phyloP scores from a whole-genome alignment of 208 protist species.

The Giardia muris region DNA sequence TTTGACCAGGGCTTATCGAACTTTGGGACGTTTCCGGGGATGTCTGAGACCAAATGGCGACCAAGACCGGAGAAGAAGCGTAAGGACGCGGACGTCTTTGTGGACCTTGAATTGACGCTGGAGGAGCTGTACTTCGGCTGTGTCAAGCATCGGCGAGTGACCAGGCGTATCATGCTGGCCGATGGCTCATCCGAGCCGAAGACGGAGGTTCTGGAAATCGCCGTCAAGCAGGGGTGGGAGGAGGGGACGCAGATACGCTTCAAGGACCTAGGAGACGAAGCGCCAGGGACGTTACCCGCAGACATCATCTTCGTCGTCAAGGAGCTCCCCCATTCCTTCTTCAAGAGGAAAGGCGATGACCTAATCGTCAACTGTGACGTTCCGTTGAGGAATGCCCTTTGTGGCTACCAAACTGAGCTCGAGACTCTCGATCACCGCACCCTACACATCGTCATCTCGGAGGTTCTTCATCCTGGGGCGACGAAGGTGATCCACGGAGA shows the following conservation, averaged over 20 bases:
- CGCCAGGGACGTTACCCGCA: slow-evolving; percentile 15
- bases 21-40: neutral
- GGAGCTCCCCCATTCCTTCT: slow-evolving; percentile 32
- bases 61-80: neutral
- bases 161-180: slow-evolving; percentile 2
- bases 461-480: neutral
- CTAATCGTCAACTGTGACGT: slow-evolving; percentile 29
- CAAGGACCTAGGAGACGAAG: slow-evolving; percentile 37
- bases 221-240: slow-evolving; percentile 37
- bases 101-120: slow-evolving; percentile 24
- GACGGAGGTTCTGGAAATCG: slow-evolving; percentile 31
- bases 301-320: slow-evolving; percentile 40
- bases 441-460: slow-evolving; percentile 3
- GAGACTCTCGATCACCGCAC: slow-evolving; percentile 4
- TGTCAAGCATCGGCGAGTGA: slow-evolving; percentile 35
- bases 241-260: slow-evolving; percentile 36
- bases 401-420: slow-evolving; percentile 32
- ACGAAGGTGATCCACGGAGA: slow-evolving; percentile 11
- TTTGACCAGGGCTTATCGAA: slow-evolving; percentile 3
- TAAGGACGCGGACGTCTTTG: slow-evolving; percentile 22
- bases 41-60: slow-evolving; percentile 21
- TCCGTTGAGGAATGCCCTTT: slow-evolving; percentile 18
- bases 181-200: neutral
- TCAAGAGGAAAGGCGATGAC: slow-evolving; percentile 34
- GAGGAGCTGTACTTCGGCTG: slow-evolving; percentile 38